Base-by-base conservation (phyloP, 495 filamentous ascomycete species). In the Daldinia concentrica region DNA sequence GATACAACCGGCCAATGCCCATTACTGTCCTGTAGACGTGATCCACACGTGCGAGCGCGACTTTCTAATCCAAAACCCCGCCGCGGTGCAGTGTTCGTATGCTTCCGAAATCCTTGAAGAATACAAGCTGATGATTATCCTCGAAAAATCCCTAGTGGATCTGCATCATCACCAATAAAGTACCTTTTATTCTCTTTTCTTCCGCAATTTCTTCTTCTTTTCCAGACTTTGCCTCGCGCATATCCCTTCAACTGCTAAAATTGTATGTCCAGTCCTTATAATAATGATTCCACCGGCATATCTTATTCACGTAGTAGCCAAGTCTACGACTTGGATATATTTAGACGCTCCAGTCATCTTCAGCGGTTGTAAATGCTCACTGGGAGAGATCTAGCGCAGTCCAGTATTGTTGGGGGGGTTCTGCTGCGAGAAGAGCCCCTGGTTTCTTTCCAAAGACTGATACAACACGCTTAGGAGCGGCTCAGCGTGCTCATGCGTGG, bases 381-480 rank as follows among this genome's bases (percentile, higher is more conserved):
- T 8, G n/a, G 14, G n/a, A 12, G 22, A 11, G 5, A 58, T 22
- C 22, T 62, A 54, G 11, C n/a, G 32, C 1, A 45, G 41, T 19
- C 56, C 34, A 30, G 30, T 14, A 17, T 39, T 7, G 15, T 55
- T 48, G 5, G 45, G 27, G 11, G 24, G 61, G 0, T 43, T 7
- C 11, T 36, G 32, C 22, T 32, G 30, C 1, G 24, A 37, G 7
- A 29, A n/a, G 19, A 64, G n/a, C 5, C 26, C 62, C 7, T 69
- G 65, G 7, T 54, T 43, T 26, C 64, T 55, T 22, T 43, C 39
- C 14, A 85, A 54, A 2, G 78, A 76, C 41, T 76, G 77, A 48
- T 81, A 81, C 0, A 70, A 55, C 73, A 82, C 74, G n/a, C 74
- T 77, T 1, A 86, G 43, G n/a, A 84, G 57, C 11, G 80, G 80